Conservation (phyloP, 495 filamentous ascomycete species). For the Neurospora sp. region DNA sequence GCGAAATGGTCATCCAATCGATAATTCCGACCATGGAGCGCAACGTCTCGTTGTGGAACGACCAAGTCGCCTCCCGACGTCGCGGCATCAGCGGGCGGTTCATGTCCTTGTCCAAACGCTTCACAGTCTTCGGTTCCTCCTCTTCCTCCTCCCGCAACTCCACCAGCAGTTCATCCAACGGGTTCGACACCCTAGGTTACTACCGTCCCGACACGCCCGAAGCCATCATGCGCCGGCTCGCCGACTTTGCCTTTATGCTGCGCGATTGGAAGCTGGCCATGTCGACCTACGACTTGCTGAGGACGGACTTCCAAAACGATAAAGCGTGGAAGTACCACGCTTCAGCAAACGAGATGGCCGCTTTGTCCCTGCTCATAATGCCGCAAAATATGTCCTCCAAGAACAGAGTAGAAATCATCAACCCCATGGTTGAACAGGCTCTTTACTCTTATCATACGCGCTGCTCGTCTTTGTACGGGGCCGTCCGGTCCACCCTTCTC, state of each 20-base stretch:
- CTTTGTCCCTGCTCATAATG: conserved; percentile 67
- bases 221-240: conserved; percentile 84
- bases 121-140: conserved; percentile 62
- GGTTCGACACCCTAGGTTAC: conserved; percentile 75
- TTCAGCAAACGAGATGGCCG: conserved; percentile 85
- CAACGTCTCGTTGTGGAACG: conserved; percentile 83
- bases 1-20: conserved; percentile 88
- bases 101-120: conserved; percentile 82
- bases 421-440: conserved; percentile 76
- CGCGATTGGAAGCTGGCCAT: conserved; percentile 90
- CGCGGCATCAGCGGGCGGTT: conserved; percentile 82
- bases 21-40: conserved; percentile 94
- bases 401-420: conserved; percentile 64
- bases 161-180: conserved; percentile 30
- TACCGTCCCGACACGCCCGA: conserved; percentile 79
- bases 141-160: conserved; percentile 29
- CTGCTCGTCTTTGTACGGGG: conserved; percentile 61
- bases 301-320: conserved; percentile 81
- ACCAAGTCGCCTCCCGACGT: conserved; percentile 85
- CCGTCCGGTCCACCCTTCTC: conserved; percentile 65
- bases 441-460: conserved; percentile 86
- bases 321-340: conserved; percentile 96
- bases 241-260: conserved; percentile 92
- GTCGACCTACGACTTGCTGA: conserved; percentile 79
- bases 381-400: conserved; percentile 60